Conservation (phyloP, 441 rosid genomes). For the Adansonia madagascariensis region DNA sequence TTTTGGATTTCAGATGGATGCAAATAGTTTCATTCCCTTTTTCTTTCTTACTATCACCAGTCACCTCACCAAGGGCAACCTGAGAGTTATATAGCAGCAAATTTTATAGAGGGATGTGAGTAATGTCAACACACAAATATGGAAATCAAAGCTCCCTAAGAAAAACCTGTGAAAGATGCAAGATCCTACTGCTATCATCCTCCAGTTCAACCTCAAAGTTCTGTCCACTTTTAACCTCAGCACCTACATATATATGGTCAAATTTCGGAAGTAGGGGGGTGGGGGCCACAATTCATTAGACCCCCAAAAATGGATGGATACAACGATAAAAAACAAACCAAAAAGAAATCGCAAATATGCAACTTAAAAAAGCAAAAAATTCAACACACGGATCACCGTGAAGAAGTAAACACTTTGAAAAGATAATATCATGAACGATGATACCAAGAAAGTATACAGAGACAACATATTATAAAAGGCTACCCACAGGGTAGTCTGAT, state of each 20-base stretch:
- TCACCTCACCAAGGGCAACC: constrained; percentile 73
- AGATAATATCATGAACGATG: not conserved
- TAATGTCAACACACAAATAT: not conserved
- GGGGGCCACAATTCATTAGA: not conserved
- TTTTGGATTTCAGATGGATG: constrained; percentile 47
- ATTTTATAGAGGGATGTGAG: not conserved
- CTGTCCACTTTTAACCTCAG: constrained; percentile 68
- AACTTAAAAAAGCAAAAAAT: too few relatives aligned
- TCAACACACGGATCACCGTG: not conserved
- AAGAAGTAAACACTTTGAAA: not conserved
- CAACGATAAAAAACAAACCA: not conserved
- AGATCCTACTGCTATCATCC: constrained; percentile 29
- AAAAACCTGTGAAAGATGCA: constrained; percentile 79
- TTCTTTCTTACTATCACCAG: constrained; percentile 61
- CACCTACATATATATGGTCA: constrained; percentile 48
- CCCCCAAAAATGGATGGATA: not conserved
- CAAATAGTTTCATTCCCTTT: constrained; percentile 45
- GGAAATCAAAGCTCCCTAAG: not conserved
- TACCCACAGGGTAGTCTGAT: not conserved
- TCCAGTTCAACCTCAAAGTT: constrained; percentile 40
- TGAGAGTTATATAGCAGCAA: constrained; percentile 31
- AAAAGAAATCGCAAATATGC: not conserved
- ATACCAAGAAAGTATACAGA: not conserved
- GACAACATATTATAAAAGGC: not conserved
- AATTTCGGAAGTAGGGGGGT: not conserved